Percentiles rank a stretch among this genome's conserved stretches.
phyloP scores from a whole-genome alignment of 805 yeast genomes.

The Wickerhamiella sorbophila region DNA sequence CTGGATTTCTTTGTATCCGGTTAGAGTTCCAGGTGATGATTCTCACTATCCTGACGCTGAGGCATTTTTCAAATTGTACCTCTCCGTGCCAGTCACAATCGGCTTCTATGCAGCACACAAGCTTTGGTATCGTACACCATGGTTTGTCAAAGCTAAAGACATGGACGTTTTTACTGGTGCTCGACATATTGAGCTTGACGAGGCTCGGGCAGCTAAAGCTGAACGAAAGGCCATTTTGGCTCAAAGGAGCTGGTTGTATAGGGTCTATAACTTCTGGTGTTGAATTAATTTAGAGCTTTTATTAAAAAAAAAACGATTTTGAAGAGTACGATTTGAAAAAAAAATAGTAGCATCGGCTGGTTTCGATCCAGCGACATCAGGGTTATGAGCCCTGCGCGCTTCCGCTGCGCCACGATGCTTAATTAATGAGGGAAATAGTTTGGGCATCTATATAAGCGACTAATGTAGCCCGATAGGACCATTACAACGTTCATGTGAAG shows the following conservation, averaged over 20 bases:
- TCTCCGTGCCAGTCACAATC: conserved; percentile 49
- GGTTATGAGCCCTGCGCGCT: conserved; percentile 96
- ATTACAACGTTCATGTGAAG: no score
- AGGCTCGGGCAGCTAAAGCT: not conserved
- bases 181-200: conserved; percentile 31
- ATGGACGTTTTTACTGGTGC: conserved; percentile 1
- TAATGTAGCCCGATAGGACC: no score
- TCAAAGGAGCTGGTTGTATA: not conserved
- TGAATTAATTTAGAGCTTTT: not conserved
- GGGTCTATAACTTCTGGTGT: not conserved
- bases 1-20: conserved; percentile 61
- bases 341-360: conserved; percentile 58
- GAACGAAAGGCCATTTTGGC: not conserved
- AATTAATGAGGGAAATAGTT: no score
- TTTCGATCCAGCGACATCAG: conserved; percentile 89
- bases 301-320: not conserved
- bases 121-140: conserved; percentile 6
- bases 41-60: conserved; percentile 33
- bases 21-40: conserved; percentile 25
- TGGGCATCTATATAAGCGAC: no score
- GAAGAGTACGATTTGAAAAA: conserved; percentile 5
- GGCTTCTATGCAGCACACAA: conserved; percentile 46
- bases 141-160: conserved; percentile 28
- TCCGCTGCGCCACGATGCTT: conserved; percentile 42
- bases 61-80: conserved; percentile 49